Evolutionary conservation across 805 yeast genomes (phyloP).

Genomic region (Babjeviella inositovora): DNA sequence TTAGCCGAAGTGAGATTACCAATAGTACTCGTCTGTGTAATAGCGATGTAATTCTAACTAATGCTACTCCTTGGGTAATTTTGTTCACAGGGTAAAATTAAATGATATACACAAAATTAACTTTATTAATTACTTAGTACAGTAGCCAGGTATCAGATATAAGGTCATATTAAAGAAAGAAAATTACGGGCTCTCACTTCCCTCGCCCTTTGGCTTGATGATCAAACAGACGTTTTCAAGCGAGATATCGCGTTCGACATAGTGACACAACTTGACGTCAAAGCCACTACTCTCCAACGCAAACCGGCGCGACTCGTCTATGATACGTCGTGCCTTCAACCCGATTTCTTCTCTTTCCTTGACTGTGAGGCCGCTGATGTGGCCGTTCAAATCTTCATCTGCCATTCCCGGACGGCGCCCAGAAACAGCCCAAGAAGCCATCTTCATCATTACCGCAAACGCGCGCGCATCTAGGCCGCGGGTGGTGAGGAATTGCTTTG

Average conservation of each 20-base stretch:
- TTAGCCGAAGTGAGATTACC: no score
- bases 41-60: no score
- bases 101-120: no score
- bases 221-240: slow-evolving; percentile 54
- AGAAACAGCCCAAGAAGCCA: slow-evolving; percentile 84
- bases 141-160: no score
- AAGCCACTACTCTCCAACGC: slow-evolving; percentile 25
- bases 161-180: no score
- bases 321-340: slow-evolving; percentile 45
- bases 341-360: slow-evolving; percentile 47
- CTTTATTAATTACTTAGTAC: no score
- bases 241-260: slow-evolving; percentile 40
- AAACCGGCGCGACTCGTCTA: slow-evolving; percentile 55
- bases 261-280: slow-evolving; percentile 34
- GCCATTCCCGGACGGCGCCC: slow-evolving; percentile 31
- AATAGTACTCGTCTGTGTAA: no score
- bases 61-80: no score
- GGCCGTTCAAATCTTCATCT: slow-evolving; percentile 19
- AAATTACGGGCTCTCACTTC: no score
- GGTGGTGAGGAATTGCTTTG: slow-evolving; percentile 17
- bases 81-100: no score
- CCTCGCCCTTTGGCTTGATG: slow-evolving; percentile 1
- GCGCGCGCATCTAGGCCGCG: slow-evolving; percentile 16
- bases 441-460: slow-evolving; percentile 34
- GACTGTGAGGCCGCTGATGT: slow-evolving; percentile 25